Evolutionary conservation across 2,329 filamentous ascomycete species (phyloP).

Genomic region (Aspergillus niger): DNA sequence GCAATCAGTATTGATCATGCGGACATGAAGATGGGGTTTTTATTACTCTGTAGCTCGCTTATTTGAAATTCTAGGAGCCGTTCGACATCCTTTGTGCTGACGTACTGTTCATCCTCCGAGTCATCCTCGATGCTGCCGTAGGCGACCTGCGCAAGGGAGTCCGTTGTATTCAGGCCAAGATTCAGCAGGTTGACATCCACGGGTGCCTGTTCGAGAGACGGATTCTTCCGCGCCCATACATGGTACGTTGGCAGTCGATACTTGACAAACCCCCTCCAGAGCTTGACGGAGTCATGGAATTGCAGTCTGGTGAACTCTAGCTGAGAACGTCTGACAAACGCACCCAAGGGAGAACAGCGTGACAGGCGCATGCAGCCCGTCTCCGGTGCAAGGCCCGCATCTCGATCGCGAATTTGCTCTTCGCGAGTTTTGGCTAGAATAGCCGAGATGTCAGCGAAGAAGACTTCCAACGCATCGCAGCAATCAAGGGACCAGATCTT

Average conservation of each 20-base stretch:
- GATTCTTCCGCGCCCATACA: constrained; percentile 59
- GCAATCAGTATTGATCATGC: not conserved
- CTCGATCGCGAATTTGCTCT: constrained; percentile 59
- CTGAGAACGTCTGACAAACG: constrained; percentile 73
- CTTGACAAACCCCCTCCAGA: constrained; percentile 81
- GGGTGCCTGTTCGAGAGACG: constrained; percentile 48
- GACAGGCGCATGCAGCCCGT: constrained; percentile 63
- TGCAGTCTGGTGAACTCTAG: constrained; percentile 79
- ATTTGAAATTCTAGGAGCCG: constrained; percentile 84
- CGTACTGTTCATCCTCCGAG: constrained; percentile 44
- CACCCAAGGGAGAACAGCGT: constrained; percentile 75
- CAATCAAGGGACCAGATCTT: constrained; percentile 83
- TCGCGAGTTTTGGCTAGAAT: constrained; percentile 66
- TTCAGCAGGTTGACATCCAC: constrained; percentile 65
- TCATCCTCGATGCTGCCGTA: constrained; percentile 52
- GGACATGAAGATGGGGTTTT: constrained; percentile 24
- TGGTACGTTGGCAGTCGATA: constrained; percentile 76
- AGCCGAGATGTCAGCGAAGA: constrained; percentile 64
- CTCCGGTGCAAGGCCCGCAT: constrained; percentile 54
- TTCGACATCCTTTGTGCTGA: constrained; percentile 80
- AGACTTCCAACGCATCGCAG: constrained; percentile 74
- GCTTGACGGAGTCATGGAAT: constrained; percentile 73
- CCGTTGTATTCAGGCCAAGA: constrained; percentile 57
- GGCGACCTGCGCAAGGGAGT: constrained; percentile 52
- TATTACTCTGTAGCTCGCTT: constrained; percentile 75